phyloP scores from a whole-genome alignment of 768 basidiomycete genomes.

The Hygrocybe coccinea region DNA sequence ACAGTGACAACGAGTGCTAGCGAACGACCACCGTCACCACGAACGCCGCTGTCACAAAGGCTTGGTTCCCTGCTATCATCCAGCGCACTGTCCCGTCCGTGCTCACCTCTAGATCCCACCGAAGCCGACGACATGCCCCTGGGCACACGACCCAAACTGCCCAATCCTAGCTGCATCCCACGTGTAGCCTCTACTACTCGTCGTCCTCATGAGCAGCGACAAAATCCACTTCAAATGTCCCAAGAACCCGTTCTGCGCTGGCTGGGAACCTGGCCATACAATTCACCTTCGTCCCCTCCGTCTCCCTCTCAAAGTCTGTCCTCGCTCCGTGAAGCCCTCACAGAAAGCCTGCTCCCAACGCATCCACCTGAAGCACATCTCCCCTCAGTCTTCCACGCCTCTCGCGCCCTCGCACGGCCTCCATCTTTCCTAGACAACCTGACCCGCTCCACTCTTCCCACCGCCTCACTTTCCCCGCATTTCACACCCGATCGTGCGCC shows the following conservation, averaged over 20 bases:
- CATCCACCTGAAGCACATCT: conserved; percentile 43
- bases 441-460: conserved; percentile 59
- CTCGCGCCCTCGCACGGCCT: conserved; percentile 35
- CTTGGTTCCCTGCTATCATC: too few relatives aligned
- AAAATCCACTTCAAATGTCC: background rate
- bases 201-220: background rate
- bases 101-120: too few relatives aligned
- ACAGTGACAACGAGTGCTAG: too few relatives aligned
- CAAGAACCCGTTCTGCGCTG: background rate
- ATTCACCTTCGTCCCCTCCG: conserved; percentile 15
- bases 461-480: conserved; percentile 51
- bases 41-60: too few relatives aligned
- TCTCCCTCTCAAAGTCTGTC: background rate
- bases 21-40: too few relatives aligned
- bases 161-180: background rate
- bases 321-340: conserved; percentile 40
- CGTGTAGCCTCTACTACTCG: background rate
- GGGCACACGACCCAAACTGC: too few relatives aligned
- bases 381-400: conserved; percentile 31
- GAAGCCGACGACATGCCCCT: too few relatives aligned
- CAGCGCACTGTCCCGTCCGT: too few relatives aligned
- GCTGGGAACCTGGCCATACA: conserved; percentile 1
- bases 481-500: conserved; percentile 13
- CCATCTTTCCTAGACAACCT: conserved; percentile 53
- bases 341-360: conserved; percentile 36